Evolutionary conservation across 768 basidiomycete genomes (phyloP).

Genomic region (Psilocybe cyanescens): DNA sequence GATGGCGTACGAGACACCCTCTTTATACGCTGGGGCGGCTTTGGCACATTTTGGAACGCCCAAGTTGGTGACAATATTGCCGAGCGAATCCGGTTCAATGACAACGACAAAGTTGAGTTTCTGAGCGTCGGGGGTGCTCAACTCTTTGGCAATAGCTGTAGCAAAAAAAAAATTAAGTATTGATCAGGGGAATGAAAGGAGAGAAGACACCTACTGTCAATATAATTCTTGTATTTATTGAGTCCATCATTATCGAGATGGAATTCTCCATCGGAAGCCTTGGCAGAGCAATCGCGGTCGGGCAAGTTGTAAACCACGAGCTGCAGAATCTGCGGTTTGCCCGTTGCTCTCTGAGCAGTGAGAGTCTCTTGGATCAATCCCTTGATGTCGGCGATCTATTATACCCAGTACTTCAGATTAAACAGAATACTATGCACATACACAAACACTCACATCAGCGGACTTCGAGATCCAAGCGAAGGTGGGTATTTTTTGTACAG

Average conservation of each 20-base stretch:
- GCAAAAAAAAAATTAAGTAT: not conserved
- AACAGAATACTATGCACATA: not conserved
- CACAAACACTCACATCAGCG: not conserved
- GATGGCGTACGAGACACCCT: slow-evolving; percentile 30
- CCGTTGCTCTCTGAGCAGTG: slow-evolving; percentile 9
- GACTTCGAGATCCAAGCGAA: slow-evolving; percentile 22
- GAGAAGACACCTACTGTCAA: slow-evolving; percentile 21
- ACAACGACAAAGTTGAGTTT: slow-evolving; percentile 29
- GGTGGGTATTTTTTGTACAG: slow-evolving; percentile 21
- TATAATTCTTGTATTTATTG: slow-evolving; percentile 33
- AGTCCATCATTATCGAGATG: slow-evolving; percentile 29
- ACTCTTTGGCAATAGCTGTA: slow-evolving; percentile 20
- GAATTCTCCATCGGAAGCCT: slow-evolving; percentile 35
- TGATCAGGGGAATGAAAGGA: too few relatives aligned
- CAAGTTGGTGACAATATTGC: slow-evolving; percentile 34
- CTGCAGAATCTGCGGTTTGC: slow-evolving; percentile 29
- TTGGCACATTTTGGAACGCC: slow-evolving; percentile 31
- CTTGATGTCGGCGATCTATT: slow-evolving; percentile 5
- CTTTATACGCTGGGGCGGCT: slow-evolving; percentile 31
- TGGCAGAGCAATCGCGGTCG: slow-evolving; percentile 38
- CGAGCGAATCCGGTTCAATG: slow-evolving; percentile 37
- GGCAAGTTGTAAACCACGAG: slow-evolving; percentile 38
- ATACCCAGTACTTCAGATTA: not conserved
- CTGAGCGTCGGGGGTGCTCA: slow-evolving; percentile 21
- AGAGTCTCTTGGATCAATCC: slow-evolving; percentile 11